Conservation (phyloP, 192 early-diverging fungal genomes). For the Mortierella claussenii region DNA sequence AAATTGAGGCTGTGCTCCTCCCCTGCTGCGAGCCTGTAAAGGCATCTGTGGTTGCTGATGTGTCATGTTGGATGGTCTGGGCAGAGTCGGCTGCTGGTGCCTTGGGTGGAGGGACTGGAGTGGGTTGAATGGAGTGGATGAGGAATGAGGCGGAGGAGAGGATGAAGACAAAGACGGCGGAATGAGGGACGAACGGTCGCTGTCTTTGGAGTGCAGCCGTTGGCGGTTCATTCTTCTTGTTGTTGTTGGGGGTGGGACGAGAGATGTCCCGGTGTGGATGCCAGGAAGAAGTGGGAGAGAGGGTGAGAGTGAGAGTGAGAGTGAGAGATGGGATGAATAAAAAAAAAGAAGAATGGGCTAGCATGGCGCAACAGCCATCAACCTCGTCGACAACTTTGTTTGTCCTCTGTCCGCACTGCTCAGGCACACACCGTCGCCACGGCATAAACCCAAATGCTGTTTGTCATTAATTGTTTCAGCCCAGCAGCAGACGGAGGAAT, state of each 20-base stretch:
- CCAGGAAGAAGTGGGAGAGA: neutral
- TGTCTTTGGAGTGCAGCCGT: slow-evolving; percentile 4
- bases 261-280: no score
- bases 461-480: no score
- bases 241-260: no score
- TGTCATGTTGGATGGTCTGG: neutral
- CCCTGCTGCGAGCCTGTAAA: slow-evolving; percentile 2
- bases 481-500: no score
- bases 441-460: no score
- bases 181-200: slow-evolving; percentile 22
- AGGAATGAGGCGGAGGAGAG: neutral
- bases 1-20: slow-evolving; percentile 9
- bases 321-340: neutral
- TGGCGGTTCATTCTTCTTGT: slow-evolving; percentile 2
- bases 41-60: slow-evolving; percentile 2
- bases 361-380: neutral
- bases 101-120: slow-evolving; percentile 37
- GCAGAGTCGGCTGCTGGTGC: slow-evolving; percentile 10
- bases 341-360: neutral
- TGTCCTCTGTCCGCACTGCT: no score
- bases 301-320: neutral
- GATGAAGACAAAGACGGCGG: slow-evolving; percentile 2
- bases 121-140: neutral
- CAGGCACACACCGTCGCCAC: no score
- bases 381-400: no score